Conservation (phyloP, 768 basidiomycete species). For the Tricholoma furcatifolium region DNA sequence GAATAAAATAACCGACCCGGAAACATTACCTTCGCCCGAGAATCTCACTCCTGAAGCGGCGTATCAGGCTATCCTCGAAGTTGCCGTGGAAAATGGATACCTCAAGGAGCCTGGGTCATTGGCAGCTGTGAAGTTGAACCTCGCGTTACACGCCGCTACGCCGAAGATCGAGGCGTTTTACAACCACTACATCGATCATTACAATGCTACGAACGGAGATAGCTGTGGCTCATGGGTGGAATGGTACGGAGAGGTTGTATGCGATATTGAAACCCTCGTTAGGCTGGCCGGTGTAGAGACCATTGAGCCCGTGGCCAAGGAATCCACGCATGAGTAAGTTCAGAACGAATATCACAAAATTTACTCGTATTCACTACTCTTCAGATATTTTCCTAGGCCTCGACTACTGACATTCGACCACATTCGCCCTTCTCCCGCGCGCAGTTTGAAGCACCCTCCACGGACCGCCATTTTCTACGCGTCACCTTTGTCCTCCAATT, state of each 20-base stretch:
- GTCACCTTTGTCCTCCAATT: conserved; percentile 60
- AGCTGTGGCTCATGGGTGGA: conserved; percentile 77
- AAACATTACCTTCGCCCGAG: conserved; percentile 31
- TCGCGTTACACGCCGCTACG: conserved; percentile 75
- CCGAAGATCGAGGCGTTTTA: conserved; percentile 87
- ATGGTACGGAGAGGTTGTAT: conserved; percentile 76
- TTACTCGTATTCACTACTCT: not conserved
- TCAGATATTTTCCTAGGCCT: conserved; percentile 37
- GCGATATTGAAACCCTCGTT: conserved; percentile 60
- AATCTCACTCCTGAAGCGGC: conserved; percentile 46
- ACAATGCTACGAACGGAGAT: conserved; percentile 26
- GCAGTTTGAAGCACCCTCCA: conserved; percentile 43
- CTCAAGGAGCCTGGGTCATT: conserved; percentile 49
- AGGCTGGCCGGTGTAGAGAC: conserved; percentile 51
- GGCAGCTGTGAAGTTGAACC: conserved; percentile 63
- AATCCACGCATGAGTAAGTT: conserved; percentile 26
- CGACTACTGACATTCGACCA: conserved; percentile 78
- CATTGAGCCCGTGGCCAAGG: conserved; percentile 36
- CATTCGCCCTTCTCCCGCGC: conserved; percentile 51
- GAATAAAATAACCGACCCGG: conserved; percentile 57
- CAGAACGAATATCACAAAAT: not conserved
- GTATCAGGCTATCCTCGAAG: conserved; percentile 53
- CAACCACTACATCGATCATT: conserved; percentile 56
- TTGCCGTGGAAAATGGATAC: conserved; percentile 45
- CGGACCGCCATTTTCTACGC: conserved; percentile 81